phyloP scores from a whole-genome alignment of 805 yeast genomes.

The Yarrowia sp. region DNA sequence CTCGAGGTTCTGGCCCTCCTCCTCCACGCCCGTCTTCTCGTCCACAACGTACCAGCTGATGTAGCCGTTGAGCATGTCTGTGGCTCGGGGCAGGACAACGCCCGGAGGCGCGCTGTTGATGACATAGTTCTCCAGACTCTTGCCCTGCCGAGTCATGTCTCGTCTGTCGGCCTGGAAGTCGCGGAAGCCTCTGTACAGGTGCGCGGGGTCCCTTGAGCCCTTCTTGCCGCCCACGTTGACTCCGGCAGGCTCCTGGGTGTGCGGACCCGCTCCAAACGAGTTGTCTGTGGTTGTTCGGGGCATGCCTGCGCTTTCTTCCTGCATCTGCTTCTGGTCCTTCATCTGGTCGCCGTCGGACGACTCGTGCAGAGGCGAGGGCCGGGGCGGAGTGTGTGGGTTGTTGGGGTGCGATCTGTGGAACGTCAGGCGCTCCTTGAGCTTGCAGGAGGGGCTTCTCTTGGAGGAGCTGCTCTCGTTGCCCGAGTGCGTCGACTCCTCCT shows the following conservation, averaged over 20 bases:
- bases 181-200: neutral
- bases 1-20: conserved; percentile 3
- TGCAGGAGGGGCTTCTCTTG: conserved; percentile 2
- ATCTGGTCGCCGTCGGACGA: neutral
- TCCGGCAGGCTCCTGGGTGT: conserved; percentile 2
- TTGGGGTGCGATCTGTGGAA: neutral
- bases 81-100: neutral
- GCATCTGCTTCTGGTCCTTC: conserved; percentile 4
- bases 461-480: neutral
- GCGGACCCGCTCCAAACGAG: neutral
- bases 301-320: conserved; percentile 18
- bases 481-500: neutral
- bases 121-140: neutral
- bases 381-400: conserved; percentile 16
- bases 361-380: conserved; percentile 2
- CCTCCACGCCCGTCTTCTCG: neutral
- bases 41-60: conserved; percentile 24
- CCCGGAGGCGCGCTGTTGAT: conserved; percentile 25
- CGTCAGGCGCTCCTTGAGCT: conserved; percentile 2
- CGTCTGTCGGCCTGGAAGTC: neutral
- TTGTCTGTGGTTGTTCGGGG: neutral
- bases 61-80: conserved; percentile 11
- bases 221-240: conserved; percentile 9
- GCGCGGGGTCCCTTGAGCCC: neutral
- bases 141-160: neutral